Evolutionary conservation across 768 basidiomycete genomes (phyloP), one percentile per base, ranked within the genome.

Genomic region (Leccinum longicurvipes): DNA sequence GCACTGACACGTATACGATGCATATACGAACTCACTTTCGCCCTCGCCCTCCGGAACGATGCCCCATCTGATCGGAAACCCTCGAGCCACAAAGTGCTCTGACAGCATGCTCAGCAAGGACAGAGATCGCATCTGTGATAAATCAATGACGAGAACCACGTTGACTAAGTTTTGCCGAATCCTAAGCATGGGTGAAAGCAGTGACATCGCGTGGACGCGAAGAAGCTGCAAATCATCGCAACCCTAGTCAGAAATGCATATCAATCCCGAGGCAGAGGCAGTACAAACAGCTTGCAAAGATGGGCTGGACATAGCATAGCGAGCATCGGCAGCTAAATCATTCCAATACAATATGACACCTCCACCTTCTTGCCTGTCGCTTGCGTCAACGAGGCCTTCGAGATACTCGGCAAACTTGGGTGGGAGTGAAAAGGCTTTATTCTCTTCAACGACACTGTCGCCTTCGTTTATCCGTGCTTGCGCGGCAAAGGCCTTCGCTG

Each of bases 391-490:
- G n/a, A 97, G 61, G 1, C 87, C 91, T 52, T 90, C 87, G 4
- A 71, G 59, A 27, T 60, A 67, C 34, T 68, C 71, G 5, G 63
- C 47, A 46, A 53, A 25, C 48, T 67, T 71, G 6, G 60, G 60
- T n/a, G 67, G 24, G 54, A 98, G 91, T 64, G 93, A 93, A 80
- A 93, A 94, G 59, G 87, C 91, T 15, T 91, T 97, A 77, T 93
- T 56, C 45, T 52, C 61, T 24, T 55, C 59, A 72, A 82, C 91
- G 63, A 90, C 93, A 61, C 4, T 14, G 7, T 55, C 54, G 2
- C 14, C 14, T 2, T 48, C 50, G 23, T 17, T 50, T 39, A 15
- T 53, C 14, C 3, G 56, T 12, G 44, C 46, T 27, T 57, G 54
- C 12, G 55, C 31, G 11, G 48, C 52, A 32, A 55, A 59, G 1